Evolutionary conservation across 306 rosid genomes (phyloP), one percentile per base, ranked within the genome.

Genomic region (Pyrus pyrifolia): DNA sequence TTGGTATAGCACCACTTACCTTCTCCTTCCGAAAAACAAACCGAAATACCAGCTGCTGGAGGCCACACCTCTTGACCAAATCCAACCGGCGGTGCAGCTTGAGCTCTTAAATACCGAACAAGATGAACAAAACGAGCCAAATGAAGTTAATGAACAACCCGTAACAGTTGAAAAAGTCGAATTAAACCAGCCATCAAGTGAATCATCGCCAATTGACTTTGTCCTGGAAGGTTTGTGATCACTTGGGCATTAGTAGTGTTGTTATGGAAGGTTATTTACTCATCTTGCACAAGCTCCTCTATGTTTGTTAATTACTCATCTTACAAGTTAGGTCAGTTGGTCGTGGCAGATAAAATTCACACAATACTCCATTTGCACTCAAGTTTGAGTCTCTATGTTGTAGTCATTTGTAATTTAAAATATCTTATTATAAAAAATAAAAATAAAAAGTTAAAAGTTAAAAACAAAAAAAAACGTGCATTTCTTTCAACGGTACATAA

Each of bases 171-270:
- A 59, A 31, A 74, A 83, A 81, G 86, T 72, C 73, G 90, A 79
- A 68, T 59, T 86, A 62, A 76, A 78, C 55, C 82, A 67, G 76
- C 80, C 74, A 60, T 79, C 75, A 45, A 77, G 74, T 40, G 93
- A 87, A 77, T 78, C 87, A 66, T 79, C 91, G 51, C 81, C 81
- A 73, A 57, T 76, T 33, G 92, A 90, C 80, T 92, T 95, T 87
- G 44, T 89, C 79, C 89, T 95, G 58, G 96, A 95, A 89, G 98
- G 98, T 90, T 88, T 92, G 96, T 95, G 83, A 82, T 64, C 75
- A 83, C 86, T 85, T 88, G 81, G 95, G 87, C 82, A 81, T 87
- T 89, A 71, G 75, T 85, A 74, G 78, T 87, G 82, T 88, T 86
- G 83, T 85, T 84, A 84, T 84, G 81, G 27, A 25, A 25, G 27